A percentile compares a stretch with the other conserved stretches of the same genome.
phyloP scores from a whole-genome alignment of 2,329 filamentous ascomycete genomes.

The Xylariaceae sp. region DNA sequence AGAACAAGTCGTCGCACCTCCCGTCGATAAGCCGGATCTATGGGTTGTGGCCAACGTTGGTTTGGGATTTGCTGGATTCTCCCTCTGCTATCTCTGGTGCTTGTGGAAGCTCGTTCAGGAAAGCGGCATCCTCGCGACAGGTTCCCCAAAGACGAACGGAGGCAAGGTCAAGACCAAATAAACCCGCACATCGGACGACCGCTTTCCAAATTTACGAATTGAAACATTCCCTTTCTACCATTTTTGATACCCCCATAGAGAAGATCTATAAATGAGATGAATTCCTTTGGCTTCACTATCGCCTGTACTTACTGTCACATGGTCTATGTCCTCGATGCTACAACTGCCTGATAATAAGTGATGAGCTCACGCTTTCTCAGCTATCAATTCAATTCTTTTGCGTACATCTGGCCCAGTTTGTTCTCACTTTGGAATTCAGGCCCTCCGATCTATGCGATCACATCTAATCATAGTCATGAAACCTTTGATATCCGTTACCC shows the following conservation, averaged over 20 bases:
- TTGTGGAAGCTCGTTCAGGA: constrained; percentile 61
- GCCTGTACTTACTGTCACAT: background rate
- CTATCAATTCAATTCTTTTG: background rate
- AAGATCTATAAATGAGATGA: background rate
- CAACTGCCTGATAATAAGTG: background rate
- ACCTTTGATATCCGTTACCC: background rate
- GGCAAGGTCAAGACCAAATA: constrained; percentile 28
- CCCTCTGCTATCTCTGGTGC: constrained; percentile 88
- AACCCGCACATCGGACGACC: constrained; percentile 4
- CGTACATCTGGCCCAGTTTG: background rate
- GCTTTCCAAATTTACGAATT: background rate
- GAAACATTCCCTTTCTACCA: constrained; percentile 6
- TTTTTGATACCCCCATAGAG: constrained; percentile 16
- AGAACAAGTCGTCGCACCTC: constrained; percentile 64
- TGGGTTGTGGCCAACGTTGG: constrained; percentile 92
- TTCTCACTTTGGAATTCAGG: background rate
- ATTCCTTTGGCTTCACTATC: constrained; percentile 2
- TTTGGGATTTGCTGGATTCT: constrained; percentile 79
- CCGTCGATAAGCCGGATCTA: constrained; percentile 76
- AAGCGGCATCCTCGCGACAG: constrained; percentile 45
- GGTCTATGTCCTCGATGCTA: background rate
- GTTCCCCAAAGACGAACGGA: constrained; percentile 18
- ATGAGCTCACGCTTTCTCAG: background rate
- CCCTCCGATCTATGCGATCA: background rate
- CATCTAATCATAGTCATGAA: background rate